Percentiles rank a stretch among this genome's conserved stretches.
phyloP scores from a whole-genome alignment of 805 yeast genomes.

The Schwanniomyces occidentalis region DNA sequence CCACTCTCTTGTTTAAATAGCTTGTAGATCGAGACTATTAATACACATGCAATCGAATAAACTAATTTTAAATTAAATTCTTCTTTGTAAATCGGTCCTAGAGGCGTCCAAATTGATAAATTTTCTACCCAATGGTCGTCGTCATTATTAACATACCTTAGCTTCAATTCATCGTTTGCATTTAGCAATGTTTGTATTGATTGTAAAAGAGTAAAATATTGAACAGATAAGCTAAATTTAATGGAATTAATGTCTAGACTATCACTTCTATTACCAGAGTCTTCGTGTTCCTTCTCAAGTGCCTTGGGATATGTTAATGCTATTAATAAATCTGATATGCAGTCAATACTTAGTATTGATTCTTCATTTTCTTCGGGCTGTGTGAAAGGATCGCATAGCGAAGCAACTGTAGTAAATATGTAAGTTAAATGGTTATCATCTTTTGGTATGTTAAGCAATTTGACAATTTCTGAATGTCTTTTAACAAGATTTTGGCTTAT shows the following conservation, averaged over 20 bases:
- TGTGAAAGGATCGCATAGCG: constrained; percentile 61
- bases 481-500: constrained; percentile 11
- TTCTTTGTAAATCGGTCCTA: constrained; percentile 11
- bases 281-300: constrained; percentile 5
- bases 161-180: constrained; percentile 42
- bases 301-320: constrained; percentile 32
- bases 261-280: constrained; percentile 6
- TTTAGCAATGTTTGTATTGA: constrained; percentile 35
- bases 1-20: constrained; percentile 27
- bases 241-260: constrained; percentile 24
- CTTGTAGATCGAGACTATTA: constrained; percentile 32
- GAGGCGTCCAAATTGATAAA: constrained; percentile 29
- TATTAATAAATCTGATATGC: constrained; percentile 52
- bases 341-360: constrained; percentile 53
- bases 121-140: constrained; percentile 24
- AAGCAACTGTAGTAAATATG: constrained; percentile 18
- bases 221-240: constrained; percentile 35
- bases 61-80: constrained; percentile 25
- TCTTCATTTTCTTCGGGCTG: constrained; percentile 65
- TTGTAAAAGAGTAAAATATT: constrained; percentile 38
- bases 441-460: constrained; percentile 14
- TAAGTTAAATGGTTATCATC: constrained; percentile 14
- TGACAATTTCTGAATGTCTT: constrained; percentile 15
- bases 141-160: constrained; percentile 44
- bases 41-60: constrained; percentile 32